Evolutionary conservation across 768 basidiomycete species (phyloP).

Genomic region (Strobilomyces dryophilus): DNA sequence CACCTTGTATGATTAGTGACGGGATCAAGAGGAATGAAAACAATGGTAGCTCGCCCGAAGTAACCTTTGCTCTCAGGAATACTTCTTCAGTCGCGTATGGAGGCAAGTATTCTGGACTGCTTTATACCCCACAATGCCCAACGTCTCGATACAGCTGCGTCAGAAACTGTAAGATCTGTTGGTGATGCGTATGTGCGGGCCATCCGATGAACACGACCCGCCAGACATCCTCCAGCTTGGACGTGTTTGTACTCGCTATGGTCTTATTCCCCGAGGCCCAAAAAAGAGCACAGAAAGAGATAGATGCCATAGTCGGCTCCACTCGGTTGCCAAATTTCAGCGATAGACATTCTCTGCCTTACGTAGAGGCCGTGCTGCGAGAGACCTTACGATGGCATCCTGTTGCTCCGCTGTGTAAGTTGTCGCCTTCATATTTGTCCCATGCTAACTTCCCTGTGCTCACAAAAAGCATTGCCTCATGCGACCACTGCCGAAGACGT

Average conservation of each 20-base stretch:
- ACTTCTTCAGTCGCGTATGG: slow-evolving; percentile 23
- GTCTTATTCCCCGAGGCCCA: slow-evolving; percentile 24
- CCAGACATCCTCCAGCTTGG: slow-evolving; percentile 20
- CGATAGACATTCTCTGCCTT: slow-evolving; percentile 24
- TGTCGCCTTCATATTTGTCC: not conserved
- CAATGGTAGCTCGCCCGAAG: slow-evolving; percentile 16
- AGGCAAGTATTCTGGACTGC: slow-evolving; percentile 6
- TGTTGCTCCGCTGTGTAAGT: slow-evolving; percentile 18
- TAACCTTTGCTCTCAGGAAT: slow-evolving; percentile 18
- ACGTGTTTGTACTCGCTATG: slow-evolving; percentile 28
- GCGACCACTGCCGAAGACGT: slow-evolving; percentile 17
- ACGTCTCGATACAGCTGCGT: slow-evolving; percentile 16
- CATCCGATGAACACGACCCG: not conserved
- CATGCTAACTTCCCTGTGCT: not conserved
- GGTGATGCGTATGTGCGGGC: not conserved
- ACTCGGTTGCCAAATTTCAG: slow-evolving; percentile 19
- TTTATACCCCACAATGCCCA: not conserved
- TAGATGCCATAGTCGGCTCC: slow-evolving; percentile 19
- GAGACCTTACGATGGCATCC: slow-evolving; percentile 26
- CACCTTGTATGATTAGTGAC: slow-evolving; percentile 21
- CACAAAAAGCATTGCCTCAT: slow-evolving; percentile 19
- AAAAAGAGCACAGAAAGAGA: slow-evolving; percentile 22
- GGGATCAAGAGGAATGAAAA: slow-evolving; percentile 18
- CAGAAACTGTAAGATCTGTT: slow-evolving; percentile 22
- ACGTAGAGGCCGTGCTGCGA: slow-evolving; percentile 20